Evolutionary conservation across 495 filamentous ascomycete species (phyloP), one percentile per base, ranked within the genome.

Genomic region (Rhypophila decipiens): DNA sequence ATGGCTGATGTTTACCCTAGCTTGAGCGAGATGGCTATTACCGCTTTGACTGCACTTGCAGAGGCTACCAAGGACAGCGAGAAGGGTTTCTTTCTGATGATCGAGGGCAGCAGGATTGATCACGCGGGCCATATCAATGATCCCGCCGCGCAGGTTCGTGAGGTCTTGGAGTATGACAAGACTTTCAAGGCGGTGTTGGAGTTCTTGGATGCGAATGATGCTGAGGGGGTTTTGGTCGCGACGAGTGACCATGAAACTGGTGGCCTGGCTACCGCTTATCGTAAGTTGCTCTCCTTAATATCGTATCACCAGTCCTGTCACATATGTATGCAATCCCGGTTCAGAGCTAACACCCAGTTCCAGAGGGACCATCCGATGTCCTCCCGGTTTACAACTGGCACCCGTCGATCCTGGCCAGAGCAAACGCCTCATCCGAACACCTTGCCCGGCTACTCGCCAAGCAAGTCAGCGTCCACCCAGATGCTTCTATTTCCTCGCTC

Each of bases 191-290:
- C 78, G 7, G 89, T 95, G 1, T 60, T 96, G 11, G 83, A 95
- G 29, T 98, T 96, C 64, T 63, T 97, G 8, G 79, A 90, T 17
- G 69, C 83, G 24, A 84, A 84, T 43, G 69, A 76, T 1, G 81
- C 82, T 0, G 83, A 88, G 5, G 86, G 84, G 17, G 81, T 96
- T 2, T 67, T 97, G 39, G 88, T 98, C 22, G 76, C 77, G 49
- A 97, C 93, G 1, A 91, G 86, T 46, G 93, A 98, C 61, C 93
- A 98, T 56, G 93, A 98, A 60, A 98, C 93, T 7, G 93, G 93
- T 31, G 93, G 93, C 12, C 66, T 98, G 24, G 71, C 88, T 1
- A 76, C 83, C 1, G 90, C 91, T 38, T 75, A 84, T 55, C 93
- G 82, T 85, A 71, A 58, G 80, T 60, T 33, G 3, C 42, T 5